Conservation (phyloP, 768 basidiomycete species). For the Myochromella boudieri region DNA sequence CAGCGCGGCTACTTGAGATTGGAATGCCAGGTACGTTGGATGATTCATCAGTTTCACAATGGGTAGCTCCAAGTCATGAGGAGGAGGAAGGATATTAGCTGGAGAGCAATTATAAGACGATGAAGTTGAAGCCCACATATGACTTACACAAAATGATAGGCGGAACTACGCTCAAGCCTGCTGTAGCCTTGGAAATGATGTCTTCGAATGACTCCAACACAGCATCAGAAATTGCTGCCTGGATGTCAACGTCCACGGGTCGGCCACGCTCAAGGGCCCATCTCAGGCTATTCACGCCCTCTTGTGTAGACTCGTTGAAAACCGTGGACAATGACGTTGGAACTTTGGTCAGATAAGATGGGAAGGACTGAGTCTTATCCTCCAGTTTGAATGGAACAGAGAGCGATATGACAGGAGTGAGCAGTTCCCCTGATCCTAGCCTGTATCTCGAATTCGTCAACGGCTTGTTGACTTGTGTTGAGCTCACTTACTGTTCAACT, state of each 20-base stretch:
- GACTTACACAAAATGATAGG: conserved; percentile 69
- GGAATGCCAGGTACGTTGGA: conserved; percentile 70
- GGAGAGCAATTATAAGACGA: conserved; percentile 4
- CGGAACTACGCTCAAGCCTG: conserved; percentile 41
- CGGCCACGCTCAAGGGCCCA: conserved; percentile 66
- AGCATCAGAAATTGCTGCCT: conserved; percentile 51
- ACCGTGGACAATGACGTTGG: conserved; percentile 57
- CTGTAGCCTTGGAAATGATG: conserved; percentile 61
- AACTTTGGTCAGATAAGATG: conserved; percentile 38
- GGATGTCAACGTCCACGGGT: conserved; percentile 72
- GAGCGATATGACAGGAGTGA: conserved; percentile 49
- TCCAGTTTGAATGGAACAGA: conserved; percentile 63
- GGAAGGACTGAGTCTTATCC: conserved; percentile 38
- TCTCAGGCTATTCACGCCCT: conserved; percentile 52
- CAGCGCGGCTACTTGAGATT: conserved; percentile 67
- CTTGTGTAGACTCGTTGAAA: conserved; percentile 49
- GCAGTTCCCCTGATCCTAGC: conserved; percentile 11
- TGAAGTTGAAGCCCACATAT: conserved; percentile 1
- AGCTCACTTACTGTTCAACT: conserved; percentile 45
- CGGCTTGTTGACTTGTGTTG: too few relatives aligned
- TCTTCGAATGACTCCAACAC: conserved; percentile 70
- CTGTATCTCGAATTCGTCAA: conserved; percentile 9
- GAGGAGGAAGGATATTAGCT: conserved; percentile 84
- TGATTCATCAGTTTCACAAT: conserved; percentile 82
- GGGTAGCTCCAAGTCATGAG: conserved; percentile 66